Percentiles rank a stretch among this genome's conserved stretches.
These are phyloP conservation scores for Trichosporon sp. DNA, from an alignment of 1,284 basidiomycete genomes.

Conservation along the genomic window DNA sequence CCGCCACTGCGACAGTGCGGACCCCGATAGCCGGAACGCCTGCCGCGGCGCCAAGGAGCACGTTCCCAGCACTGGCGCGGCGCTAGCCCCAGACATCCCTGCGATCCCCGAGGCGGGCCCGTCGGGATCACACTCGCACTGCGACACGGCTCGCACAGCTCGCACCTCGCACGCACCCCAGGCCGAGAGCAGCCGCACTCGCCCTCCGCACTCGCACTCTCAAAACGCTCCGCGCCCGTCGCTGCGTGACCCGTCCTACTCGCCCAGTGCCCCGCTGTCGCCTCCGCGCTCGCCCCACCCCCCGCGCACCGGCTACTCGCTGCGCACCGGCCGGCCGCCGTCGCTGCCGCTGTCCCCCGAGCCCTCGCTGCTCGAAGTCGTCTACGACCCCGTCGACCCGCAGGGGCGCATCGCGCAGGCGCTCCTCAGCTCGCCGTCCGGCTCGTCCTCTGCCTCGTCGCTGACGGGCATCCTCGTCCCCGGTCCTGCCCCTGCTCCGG, in stretches of 20 bases:
- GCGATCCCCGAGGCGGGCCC: no score
- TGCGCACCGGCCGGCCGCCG: neutral
- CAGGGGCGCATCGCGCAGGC: neutral
- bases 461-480: neutral
- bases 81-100: no score
- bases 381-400: neutral
- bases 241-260: neutral
- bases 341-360: neutral
- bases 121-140: neutral
- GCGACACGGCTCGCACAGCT: neutral
- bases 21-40: neutral
- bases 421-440: neutral
- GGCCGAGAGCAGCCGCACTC: neutral
- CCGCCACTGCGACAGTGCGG: neutral
- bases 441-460: neutral
- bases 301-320: neutral
- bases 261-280: neutral
- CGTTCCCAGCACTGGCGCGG: neutral
- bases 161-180: neutral
- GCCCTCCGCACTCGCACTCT: neutral
- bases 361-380: neutral
- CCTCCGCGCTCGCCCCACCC: neutral
- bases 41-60: neutral
- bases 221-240: neutral
- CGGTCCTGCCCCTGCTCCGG: no score